Percentiles rank a stretch among this genome's conserved stretches.
phyloP scores from a whole-genome alignment of 73 alveolate species.

The Breviolum minutum region DNA sequence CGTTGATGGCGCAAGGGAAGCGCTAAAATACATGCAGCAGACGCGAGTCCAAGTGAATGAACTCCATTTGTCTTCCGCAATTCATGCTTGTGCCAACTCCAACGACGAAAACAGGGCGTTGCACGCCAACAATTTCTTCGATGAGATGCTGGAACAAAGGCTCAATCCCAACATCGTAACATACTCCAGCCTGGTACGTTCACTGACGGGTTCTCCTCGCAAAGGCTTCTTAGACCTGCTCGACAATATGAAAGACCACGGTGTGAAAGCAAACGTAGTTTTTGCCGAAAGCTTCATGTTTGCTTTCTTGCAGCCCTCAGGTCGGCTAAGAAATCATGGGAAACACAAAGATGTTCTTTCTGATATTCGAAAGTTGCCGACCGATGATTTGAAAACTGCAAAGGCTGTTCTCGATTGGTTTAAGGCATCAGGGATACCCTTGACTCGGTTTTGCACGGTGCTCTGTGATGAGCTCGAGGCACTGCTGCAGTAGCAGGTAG shows the following conservation, averaged over 20 bases:
- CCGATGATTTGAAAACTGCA: neutral
- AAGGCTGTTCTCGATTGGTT: neutral
- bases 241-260: neutral
- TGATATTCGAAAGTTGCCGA: neutral
- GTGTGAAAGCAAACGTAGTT: neutral
- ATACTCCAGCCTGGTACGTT: neutral
- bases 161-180: neutral
- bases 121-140: neutral
- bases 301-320: neutral
- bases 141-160: neutral
- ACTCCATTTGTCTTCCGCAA: neutral
- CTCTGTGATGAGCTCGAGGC: neutral
- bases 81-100: slow-evolving; percentile 23
- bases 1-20: neutral
- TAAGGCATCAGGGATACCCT: neutral
- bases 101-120: neutral
- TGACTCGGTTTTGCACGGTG: neutral
- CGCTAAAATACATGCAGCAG: neutral
- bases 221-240: neutral
- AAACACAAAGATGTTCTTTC: neutral
- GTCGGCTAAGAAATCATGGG: neutral
- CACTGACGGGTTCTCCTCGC: neutral
- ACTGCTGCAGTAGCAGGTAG: neutral
- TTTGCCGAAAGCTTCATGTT: neutral
- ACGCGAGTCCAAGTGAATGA: neutral